phyloP scores from a whole-genome alignment of 2,329 filamentous ascomycete genomes.

The Colletotrichum sp. region DNA sequence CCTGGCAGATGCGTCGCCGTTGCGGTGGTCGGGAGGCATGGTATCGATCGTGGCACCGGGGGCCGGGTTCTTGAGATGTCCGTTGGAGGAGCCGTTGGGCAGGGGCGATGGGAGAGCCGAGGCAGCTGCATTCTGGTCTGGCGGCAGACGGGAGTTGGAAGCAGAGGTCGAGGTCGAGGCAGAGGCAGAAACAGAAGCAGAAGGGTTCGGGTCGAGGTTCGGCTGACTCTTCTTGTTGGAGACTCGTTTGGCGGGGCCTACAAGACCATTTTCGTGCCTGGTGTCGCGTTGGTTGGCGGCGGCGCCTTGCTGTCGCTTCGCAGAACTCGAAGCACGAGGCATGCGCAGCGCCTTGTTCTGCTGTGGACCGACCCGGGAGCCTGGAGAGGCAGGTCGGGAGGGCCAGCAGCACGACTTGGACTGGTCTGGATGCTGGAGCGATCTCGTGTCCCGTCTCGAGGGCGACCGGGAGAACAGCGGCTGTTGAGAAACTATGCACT shows the following conservation, averaged over 20 bases:
- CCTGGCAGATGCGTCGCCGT: conserved; percentile 46
- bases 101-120: conserved; percentile 26
- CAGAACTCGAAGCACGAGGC: conserved; percentile 64
- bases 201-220: conserved; percentile 40
- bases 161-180: conserved; percentile 23
- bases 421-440: conserved; percentile 17
- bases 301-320: conserved; percentile 67
- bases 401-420: conserved; percentile 36
- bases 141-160: conserved; percentile 25
- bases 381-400: conserved; percentile 33
- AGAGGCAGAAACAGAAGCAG: not conserved
- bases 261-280: conserved; percentile 87
- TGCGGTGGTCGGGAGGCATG: conserved; percentile 46
- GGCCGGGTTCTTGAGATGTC: conserved; percentile 20
- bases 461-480: conserved; percentile 23
- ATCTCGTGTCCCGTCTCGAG: conserved; percentile 13
- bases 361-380: conserved; percentile 41
- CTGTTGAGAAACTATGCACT: conserved; percentile 11
- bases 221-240: conserved; percentile 51
- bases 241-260: conserved; percentile 58
- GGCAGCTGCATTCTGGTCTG: conserved; percentile 31
- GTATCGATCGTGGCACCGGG: conserved; percentile 30
- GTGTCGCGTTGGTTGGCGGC: conserved; percentile 70
- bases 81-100: conserved; percentile 33
- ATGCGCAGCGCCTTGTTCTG: conserved; percentile 51